These are phyloP conservation scores for Ilyonectria robusta DNA, from an alignment of 2,329 filamentous ascomycete genomes.

Conservation along the genomic window DNA sequence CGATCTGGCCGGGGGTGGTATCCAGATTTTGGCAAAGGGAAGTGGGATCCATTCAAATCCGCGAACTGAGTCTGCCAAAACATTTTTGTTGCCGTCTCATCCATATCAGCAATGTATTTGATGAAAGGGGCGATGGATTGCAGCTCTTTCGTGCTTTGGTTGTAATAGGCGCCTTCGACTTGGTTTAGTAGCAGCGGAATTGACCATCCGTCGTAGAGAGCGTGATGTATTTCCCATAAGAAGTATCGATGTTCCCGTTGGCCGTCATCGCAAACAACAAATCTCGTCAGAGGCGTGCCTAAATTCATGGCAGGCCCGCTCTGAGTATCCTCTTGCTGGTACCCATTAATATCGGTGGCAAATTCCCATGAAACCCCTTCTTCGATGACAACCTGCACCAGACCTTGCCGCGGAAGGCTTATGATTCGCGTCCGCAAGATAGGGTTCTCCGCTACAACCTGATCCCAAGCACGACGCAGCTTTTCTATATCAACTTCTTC, in stretches of 20 bases:
- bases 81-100: not conserved
- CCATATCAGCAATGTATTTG: constrained; percentile 4
- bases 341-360: not conserved
- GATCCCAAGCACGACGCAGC: constrained; percentile 34
- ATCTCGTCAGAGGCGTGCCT: constrained; percentile 20
- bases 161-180: constrained; percentile 24
- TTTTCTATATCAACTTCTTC: not conserved
- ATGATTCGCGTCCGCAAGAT: constrained; percentile 32
- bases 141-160: not conserved
- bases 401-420: not conserved
- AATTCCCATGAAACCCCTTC: constrained; percentile 20
- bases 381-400: constrained; percentile 28
- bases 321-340: not conserved
- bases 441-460: not conserved
- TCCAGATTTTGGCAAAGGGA: constrained; percentile 15
- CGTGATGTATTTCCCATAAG: constrained; percentile 47
- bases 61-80: constrained; percentile 24
- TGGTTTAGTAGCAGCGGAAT: constrained; percentile 35
- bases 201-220: constrained; percentile 50
- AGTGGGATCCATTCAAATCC: constrained; percentile 5
- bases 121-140: constrained; percentile 20
- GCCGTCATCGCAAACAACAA: constrained; percentile 6
- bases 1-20: constrained; percentile 17
- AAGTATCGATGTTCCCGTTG: constrained; percentile 23
- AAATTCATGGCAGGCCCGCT: constrained; percentile 25